These are phyloP conservation scores for Myotisia sp. DNA, from an alignment of 2,329 filamentous ascomycete genomes.

Conservation along the genomic window DNA sequence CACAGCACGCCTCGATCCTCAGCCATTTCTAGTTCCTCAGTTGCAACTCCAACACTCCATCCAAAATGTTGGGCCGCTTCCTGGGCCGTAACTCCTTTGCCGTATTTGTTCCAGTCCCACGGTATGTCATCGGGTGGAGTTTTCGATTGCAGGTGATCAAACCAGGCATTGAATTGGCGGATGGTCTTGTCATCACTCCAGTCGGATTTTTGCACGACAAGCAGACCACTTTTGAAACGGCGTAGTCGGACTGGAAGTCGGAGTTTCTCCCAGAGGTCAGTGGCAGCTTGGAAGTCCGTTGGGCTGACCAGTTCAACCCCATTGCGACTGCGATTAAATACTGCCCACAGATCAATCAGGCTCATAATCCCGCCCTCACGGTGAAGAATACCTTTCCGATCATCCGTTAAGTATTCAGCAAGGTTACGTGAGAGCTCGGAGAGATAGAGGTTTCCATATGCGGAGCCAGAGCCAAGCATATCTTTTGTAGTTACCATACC, in stretches of 20 bases:
- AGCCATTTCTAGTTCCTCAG: slow-evolving; percentile 92
- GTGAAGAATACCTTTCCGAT: slow-evolving; percentile 60
- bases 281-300: slow-evolving; percentile 79
- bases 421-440: slow-evolving; percentile 74
- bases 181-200: slow-evolving; percentile 85
- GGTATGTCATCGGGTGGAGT: slow-evolving; percentile 49
- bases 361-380: slow-evolving; percentile 78
- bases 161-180: slow-evolving; percentile 59
- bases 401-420: slow-evolving; percentile 79
- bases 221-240: slow-evolving; percentile 82
- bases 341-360: slow-evolving; percentile 80
- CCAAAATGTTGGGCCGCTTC: slow-evolving; percentile 81
- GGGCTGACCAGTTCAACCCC: slow-evolving; percentile 92
- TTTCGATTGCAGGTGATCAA: slow-evolving; percentile 55
- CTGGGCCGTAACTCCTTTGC: slow-evolving; percentile 74
- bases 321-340: slow-evolving; percentile 84
- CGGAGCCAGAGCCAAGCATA: slow-evolving; percentile 66
- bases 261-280: slow-evolving; percentile 72
- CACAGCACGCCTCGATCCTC: slow-evolving; percentile 80
- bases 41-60: slow-evolving; percentile 93
- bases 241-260: slow-evolving; percentile 74
- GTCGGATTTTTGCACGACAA: slow-evolving; percentile 80
- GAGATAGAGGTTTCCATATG: slow-evolving; percentile 77
- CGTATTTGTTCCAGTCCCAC: slow-evolving; percentile 68
- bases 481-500: slow-evolving; percentile 91